Evolutionary conservation across 2,329 filamentous ascomycete species (phyloP).

Genomic region (Madurella mycetomatis): DNA sequence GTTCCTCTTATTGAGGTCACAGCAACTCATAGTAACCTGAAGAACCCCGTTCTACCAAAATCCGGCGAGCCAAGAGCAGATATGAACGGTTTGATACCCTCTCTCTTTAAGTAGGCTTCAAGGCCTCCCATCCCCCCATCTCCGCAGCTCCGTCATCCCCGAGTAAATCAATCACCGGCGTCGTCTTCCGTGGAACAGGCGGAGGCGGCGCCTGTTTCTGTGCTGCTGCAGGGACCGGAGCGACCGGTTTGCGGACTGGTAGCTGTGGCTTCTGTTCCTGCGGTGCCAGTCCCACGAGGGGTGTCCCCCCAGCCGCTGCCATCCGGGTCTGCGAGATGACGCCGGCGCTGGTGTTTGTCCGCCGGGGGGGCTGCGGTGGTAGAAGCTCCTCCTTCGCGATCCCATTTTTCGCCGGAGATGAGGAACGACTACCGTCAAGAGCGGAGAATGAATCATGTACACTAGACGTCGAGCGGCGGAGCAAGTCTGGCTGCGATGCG

Average conservation of each 20-base stretch:
- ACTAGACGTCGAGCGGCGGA: slow-evolving; percentile 12
- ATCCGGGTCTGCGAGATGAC: slow-evolving; percentile 15
- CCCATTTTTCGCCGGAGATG: slow-evolving; percentile 4
- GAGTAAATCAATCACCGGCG: slow-evolving; percentile 42
- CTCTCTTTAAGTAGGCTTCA: slow-evolving; percentile 43
- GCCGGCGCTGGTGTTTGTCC: slow-evolving; percentile 24
- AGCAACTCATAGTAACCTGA: neutral
- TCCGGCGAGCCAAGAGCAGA: neutral
- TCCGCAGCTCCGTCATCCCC: slow-evolving; percentile 39
- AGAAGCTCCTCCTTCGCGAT: neutral
- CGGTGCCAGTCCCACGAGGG: slow-evolving; percentile 19
- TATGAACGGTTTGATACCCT: neutral
- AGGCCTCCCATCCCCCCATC: slow-evolving; percentile 51
- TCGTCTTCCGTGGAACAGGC: slow-evolving; percentile 30
- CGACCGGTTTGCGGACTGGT: slow-evolving; percentile 25
- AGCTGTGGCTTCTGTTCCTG: slow-evolving; percentile 21
- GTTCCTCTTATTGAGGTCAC: too few species aligned
- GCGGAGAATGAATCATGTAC: slow-evolving; percentile 3
- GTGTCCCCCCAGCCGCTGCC: slow-evolving; percentile 21
- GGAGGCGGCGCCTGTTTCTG: slow-evolving; percentile 26
- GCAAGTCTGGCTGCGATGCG: slow-evolving; percentile 7
- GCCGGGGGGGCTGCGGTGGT: slow-evolving; percentile 24
- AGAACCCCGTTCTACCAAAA: neutral
- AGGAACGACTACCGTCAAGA: slow-evolving; percentile 1
- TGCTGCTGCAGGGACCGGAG: slow-evolving; percentile 13